Conservation (phyloP, 2,329 filamentous ascomycete species). For the Lasiodiplodia hormozganensis region DNA sequence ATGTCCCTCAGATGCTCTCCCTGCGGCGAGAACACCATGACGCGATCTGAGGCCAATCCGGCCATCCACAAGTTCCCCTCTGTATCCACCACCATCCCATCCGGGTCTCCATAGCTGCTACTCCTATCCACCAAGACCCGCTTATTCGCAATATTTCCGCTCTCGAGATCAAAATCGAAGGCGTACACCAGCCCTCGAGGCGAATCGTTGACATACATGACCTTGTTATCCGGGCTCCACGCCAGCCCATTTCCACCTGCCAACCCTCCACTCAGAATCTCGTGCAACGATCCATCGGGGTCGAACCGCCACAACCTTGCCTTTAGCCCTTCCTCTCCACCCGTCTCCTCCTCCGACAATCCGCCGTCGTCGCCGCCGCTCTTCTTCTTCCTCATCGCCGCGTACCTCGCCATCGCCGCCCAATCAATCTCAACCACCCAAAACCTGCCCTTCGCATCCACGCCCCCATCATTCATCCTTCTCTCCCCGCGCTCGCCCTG, state of each 20-base stretch:
- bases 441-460: not conserved
- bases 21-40: constrained; percentile 7
- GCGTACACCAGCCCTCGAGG: not conserved
- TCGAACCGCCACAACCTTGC: constrained; percentile 13
- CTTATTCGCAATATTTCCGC: not conserved
- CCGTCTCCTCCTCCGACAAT: not conserved
- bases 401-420: not conserved
- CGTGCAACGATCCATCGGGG: not conserved
- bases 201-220: constrained; percentile 13
- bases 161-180: not conserved
- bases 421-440: not conserved
- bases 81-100: not conserved
- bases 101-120: not conserved
- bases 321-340: not conserved
- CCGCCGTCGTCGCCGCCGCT: not conserved
- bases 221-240: not conserved
- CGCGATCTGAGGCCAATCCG: not conserved
- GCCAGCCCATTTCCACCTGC: constrained; percentile 2
- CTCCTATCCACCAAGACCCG: not conserved
- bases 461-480: not conserved
- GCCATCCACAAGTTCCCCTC: constrained; percentile 3
- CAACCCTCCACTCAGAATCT: not conserved
- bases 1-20: constrained; percentile 2
- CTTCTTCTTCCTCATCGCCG: not conserved
- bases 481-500: not conserved